These are phyloP conservation scores for Lichtheimia ornata DNA, from an alignment of 371 early-diverging fungal species.

Conservation along the genomic window DNA sequence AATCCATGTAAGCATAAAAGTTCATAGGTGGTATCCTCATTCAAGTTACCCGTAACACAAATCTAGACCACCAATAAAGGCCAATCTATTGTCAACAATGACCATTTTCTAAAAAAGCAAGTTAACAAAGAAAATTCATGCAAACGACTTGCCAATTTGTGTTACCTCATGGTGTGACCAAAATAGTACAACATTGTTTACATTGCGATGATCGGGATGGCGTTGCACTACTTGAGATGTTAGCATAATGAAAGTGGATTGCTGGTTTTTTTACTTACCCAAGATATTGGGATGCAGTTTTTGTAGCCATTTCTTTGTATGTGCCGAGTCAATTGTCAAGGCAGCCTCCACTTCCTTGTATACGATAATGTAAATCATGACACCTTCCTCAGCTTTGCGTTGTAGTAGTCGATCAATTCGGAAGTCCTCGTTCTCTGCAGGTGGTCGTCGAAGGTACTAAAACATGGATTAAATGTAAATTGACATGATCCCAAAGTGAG, in stretches of 20 bases:
- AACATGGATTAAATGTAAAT: not conserved
- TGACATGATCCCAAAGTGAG: not conserved
- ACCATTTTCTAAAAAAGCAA: conserved; percentile 60
- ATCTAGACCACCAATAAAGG: conserved; percentile 84
- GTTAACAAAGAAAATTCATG: too few relatives aligned
- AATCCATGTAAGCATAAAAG: conserved; percentile 38
- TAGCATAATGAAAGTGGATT: too few relatives aligned
- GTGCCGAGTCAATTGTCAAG: conserved; percentile 76
- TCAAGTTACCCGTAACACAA: conserved; percentile 66
- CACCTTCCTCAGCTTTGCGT: conserved; percentile 85
- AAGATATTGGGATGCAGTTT: conserved; percentile 81
- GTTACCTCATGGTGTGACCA: conserved; percentile 19
- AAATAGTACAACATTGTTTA: conserved; percentile 9
- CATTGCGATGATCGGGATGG: conserved; percentile 62
- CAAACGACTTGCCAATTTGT: too few relatives aligned
- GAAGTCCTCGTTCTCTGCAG: conserved; percentile 68
- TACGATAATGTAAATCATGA: conserved; percentile 86
- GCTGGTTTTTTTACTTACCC: conserved; percentile 38
- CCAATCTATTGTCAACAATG: conserved; percentile 70
- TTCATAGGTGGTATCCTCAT: too few relatives aligned
- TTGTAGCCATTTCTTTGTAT: conserved; percentile 80
- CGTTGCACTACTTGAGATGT: conserved; percentile 50
- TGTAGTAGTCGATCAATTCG: conserved; percentile 85
- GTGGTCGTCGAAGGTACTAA: conserved; percentile 80
- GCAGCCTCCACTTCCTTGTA: conserved; percentile 89